Evolutionary conservation across 768 basidiomycete genomes (phyloP).

Genomic region (Dacryopinax primogenitus): DNA sequence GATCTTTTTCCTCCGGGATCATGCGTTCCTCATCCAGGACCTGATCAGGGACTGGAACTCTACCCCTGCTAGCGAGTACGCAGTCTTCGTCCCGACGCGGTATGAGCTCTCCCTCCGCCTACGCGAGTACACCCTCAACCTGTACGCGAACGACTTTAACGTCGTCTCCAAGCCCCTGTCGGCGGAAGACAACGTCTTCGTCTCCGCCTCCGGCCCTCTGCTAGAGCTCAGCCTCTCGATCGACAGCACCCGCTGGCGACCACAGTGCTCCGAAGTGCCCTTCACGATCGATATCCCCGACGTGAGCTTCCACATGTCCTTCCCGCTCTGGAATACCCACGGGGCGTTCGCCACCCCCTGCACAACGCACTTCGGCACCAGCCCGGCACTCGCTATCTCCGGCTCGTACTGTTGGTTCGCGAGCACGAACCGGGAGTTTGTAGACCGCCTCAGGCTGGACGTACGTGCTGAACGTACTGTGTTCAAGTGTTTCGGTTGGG

Average conservation of each 20-base stretch:
- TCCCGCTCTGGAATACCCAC: slow-evolving; percentile 86
- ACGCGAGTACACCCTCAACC: slow-evolving; percentile 60
- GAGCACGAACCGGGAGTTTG: slow-evolving; percentile 49
- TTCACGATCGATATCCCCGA: slow-evolving; percentile 53
- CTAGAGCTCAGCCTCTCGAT: slow-evolving; percentile 44
- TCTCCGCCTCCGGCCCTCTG: slow-evolving; percentile 49
- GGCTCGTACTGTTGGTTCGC: slow-evolving; percentile 67
- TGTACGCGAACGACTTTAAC: slow-evolving; percentile 91
- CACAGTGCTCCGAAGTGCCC: slow-evolving; percentile 51
- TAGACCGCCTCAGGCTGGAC: slow-evolving; percentile 64
- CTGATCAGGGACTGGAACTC: slow-evolving; percentile 85
- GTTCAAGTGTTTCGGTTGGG: slow-evolving; percentile 75
- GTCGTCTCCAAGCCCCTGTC: slow-evolving; percentile 81
- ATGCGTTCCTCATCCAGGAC: slow-evolving; percentile 87
- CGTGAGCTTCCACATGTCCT: slow-evolving; percentile 43
- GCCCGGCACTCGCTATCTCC: slow-evolving; percentile 42
- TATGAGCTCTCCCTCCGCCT: slow-evolving; percentile 62
- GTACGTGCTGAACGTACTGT: slow-evolving; percentile 47
- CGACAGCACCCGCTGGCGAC: slow-evolving; percentile 58
- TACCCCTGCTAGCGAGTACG: slow-evolving; percentile 66
- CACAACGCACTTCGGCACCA: slow-evolving; percentile 49
- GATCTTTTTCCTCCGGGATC: slow-evolving; percentile 75
- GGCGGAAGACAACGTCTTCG: slow-evolving; percentile 73
- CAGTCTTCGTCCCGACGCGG: slow-evolving; percentile 69
- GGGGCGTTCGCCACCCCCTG: slow-evolving; percentile 50